These are phyloP conservation scores for Aspergillus sclerotialis DNA, from an alignment of 2,329 filamentous ascomycete genomes.

Conservation along the genomic window DNA sequence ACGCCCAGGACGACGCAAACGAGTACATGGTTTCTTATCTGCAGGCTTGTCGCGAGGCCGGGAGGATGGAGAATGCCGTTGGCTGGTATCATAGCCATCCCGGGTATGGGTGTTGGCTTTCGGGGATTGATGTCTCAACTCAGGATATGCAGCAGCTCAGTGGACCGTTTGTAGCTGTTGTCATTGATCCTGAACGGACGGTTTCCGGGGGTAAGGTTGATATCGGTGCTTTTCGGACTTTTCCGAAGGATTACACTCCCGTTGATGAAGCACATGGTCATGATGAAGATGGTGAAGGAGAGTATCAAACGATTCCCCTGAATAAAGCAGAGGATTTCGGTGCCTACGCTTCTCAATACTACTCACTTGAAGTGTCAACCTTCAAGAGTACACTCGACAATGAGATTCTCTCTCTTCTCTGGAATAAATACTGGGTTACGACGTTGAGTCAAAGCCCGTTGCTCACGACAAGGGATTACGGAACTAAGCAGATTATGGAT, in stretches of 20 bases:
- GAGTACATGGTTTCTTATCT: constrained; percentile 93
- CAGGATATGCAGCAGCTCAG: constrained; percentile 81
- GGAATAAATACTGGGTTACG: constrained; percentile 97
- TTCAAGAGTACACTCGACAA: constrained; percentile 91
- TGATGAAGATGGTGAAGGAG: constrained; percentile 40
- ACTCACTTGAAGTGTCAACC: constrained; percentile 82
- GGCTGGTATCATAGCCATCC: constrained; percentile 99
- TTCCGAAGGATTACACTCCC: constrained; percentile 65
- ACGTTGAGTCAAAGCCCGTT: constrained; percentile 87
- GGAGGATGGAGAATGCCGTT: constrained; percentile 82
- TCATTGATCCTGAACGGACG: constrained; percentile 93
- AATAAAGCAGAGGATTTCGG: constrained; percentile 94
- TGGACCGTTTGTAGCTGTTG: constrained; percentile 90
- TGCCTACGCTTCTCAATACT: constrained; percentile 84
- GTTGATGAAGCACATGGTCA: no score
- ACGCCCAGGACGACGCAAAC: constrained; percentile 91
- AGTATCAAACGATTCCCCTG: constrained; percentile 62
- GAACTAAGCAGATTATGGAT: constrained; percentile 86
- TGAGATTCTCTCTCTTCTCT: constrained; percentile 77
- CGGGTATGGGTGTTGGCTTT: constrained; percentile 96
- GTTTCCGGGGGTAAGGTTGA: constrained; percentile 93
- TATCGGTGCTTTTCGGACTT: constrained; percentile 93
- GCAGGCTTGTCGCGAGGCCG: constrained; percentile 63
- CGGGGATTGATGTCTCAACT: constrained; percentile 88
- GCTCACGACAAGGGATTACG: constrained; percentile 87